Percentiles rank a stretch among this genome's conserved stretches.
These are phyloP conservation scores for Gossypium trilobum DNA, from an alignment of 441 rosid species.

Conservation along the genomic window DNA sequence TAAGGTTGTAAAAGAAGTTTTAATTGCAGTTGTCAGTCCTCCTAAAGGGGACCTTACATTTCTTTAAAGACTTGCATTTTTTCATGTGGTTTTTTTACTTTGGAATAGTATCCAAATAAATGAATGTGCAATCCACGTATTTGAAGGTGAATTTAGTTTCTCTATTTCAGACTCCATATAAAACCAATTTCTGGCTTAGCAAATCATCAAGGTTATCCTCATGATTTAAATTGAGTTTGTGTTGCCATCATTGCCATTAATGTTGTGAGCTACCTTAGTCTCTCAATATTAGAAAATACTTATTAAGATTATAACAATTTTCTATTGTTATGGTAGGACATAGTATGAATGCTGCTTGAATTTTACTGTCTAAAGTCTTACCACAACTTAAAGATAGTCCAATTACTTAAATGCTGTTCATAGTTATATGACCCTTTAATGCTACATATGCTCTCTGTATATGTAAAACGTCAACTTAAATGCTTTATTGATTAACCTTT, in stretches of 20 bases:
- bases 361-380: background rate
- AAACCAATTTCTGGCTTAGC: background rate
- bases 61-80: background rate
- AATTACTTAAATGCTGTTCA: background rate
- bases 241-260: background rate
- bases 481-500: background rate
- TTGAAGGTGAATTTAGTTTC: background rate
- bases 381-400: background rate
- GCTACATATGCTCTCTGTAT: background rate
- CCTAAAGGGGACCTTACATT: background rate
- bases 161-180: background rate
- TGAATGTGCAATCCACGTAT: background rate
- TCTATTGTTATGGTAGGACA: background rate
- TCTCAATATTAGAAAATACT: background rate
- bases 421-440: background rate
- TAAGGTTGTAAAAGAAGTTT: background rate
- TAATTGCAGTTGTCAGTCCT: background rate
- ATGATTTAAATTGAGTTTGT: background rate
- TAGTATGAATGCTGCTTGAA: background rate
- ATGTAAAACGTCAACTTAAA: background rate
- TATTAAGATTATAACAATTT: background rate
- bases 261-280: background rate
- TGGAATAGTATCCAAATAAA: background rate
- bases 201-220: background rate
- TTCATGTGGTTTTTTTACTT: background rate